Base-by-base conservation (phyloP, 306 rosid species). In the Casuarina equisetifolia region DNA sequence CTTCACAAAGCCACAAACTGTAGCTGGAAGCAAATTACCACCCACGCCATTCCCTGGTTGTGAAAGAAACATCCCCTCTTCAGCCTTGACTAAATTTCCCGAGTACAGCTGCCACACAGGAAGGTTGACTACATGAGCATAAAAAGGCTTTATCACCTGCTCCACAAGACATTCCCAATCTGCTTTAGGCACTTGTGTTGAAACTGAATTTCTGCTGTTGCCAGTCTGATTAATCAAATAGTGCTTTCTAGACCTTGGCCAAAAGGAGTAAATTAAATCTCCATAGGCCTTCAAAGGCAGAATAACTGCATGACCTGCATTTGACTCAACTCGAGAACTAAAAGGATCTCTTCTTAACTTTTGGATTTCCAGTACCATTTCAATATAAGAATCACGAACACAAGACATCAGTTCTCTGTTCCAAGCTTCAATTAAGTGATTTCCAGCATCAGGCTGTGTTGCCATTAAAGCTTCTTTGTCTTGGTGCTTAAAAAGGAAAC, bases 51-150 rank as follows among this genome's bases (percentile, higher is more conserved):
- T 85, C 63, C 98, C 95, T n/a, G 98, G 98, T 81, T 92, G 97
- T 72, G 98, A 91, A 82, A 94, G 98, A 86, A 94, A 94, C 98
- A 94, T 94, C 69, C 98, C 98, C 78, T 94, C 98, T 83, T 90
- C 97, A 70, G 97, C 98, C 91, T 89, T 94, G 81, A 93, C 97
- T 75, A 89, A 84, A 85, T 94, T 92, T 84, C 98, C 98, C 0
- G 98, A 92, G 93, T 89, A 94, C 70, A 94, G 90, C 88, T 94
- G 93, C 98, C 98, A 94, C 71, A 94, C 91, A 44, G 98, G 97
- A 87, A 92, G 93, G 66, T 90, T 94, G 84, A 87, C 85, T 79
- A 84, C 88, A 74, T 94, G 95, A 77, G 93, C 83, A 89, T 94
- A 94, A 73, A 94, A 90, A 72, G 98, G 97, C 83, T 81, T 89